Percentiles rank a stretch among this genome's conserved stretches.
Evolutionary conservation across 2,329 filamentous ascomycete species (phyloP).

Genomic region (Botrytis fragariae): DNA sequence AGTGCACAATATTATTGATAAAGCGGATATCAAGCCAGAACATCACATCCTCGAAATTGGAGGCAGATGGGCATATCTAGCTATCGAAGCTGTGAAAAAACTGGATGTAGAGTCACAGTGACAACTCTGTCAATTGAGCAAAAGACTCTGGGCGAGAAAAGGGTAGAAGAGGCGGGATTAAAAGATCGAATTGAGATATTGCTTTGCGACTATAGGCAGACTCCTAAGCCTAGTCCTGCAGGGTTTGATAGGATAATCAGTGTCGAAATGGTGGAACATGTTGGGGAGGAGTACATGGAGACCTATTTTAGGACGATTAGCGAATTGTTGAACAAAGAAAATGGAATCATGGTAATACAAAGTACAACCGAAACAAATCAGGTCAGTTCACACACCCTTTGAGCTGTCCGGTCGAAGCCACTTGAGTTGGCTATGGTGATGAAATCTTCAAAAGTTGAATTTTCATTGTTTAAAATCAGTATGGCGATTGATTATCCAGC

Average conservation of each 20-base stretch:
- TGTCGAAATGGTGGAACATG: slow-evolving; percentile 73
- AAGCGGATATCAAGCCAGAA: slow-evolving; percentile 55
- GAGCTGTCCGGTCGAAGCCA: not conserved
- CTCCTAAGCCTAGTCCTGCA: slow-evolving; percentile 47
- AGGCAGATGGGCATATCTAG: slow-evolving; percentile 69
- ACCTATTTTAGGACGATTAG: slow-evolving; percentile 62
- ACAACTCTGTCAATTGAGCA: slow-evolving; percentile 66
- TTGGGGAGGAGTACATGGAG: slow-evolving; percentile 61
- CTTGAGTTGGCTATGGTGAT: not conserved
- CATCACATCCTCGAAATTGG: slow-evolving; percentile 72
- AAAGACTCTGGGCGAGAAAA: slow-evolving; percentile 60
- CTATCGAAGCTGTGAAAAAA: slow-evolving; percentile 63
- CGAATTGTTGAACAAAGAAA: slow-evolving; percentile 59
- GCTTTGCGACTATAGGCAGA: slow-evolving; percentile 63
- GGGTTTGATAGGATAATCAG: slow-evolving; percentile 67
- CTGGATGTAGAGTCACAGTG: slow-evolving; percentile 65
- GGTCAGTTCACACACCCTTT: not conserved
- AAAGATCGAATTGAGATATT: slow-evolving; percentile 57
- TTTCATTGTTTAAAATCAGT: not conserved
- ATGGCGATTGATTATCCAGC: not conserved
- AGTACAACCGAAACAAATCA: slow-evolving; percentile 62
- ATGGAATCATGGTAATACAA: slow-evolving; percentile 66
- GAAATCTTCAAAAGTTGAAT: not conserved
- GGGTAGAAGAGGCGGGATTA: slow-evolving; percentile 58
- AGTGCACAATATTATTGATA: slow-evolving; percentile 60